Percentiles rank a stretch among this genome's conserved stretches.
phyloP scores from a whole-genome alignment of 2,329 filamentous ascomycete species.

The Aspergillus tamarii region DNA sequence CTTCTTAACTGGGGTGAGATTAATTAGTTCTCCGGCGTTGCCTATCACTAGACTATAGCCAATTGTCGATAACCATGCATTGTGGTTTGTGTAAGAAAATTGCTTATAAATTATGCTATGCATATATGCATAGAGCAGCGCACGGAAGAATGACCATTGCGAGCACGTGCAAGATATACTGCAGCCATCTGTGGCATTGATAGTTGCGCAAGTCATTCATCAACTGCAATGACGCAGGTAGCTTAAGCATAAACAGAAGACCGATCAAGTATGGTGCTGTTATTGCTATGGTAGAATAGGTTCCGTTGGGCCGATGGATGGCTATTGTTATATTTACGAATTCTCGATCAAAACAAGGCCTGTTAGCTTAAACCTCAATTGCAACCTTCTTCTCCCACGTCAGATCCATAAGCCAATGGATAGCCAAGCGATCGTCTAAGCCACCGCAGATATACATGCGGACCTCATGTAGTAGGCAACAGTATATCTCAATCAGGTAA shows the following conservation, averaged over 20 bases:
- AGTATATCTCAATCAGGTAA: not conserved
- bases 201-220: no score
- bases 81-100: no score
- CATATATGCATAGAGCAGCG: no score
- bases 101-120: no score
- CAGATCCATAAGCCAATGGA: not conserved
- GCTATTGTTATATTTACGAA: not conserved
- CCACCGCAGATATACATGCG: not conserved
- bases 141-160: no score
- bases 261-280: not conserved
- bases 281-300: not conserved
- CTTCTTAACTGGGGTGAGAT: no score
- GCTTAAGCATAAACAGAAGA: not conserved
- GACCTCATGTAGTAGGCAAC: not conserved
- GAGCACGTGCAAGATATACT: no score
- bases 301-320: not conserved
- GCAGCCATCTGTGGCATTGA: no score
- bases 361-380: not conserved
- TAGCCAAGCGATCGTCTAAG: not conserved
- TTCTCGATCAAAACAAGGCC: not conserved
- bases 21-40: no score
- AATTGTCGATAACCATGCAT: no score
- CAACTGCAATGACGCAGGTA: no score
- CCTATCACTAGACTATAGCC: no score
- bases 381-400: not conserved